Evolutionary conservation across 1,139 yeast genomes (phyloP).

Genomic region (Torulaspora pretoriensis): DNA sequence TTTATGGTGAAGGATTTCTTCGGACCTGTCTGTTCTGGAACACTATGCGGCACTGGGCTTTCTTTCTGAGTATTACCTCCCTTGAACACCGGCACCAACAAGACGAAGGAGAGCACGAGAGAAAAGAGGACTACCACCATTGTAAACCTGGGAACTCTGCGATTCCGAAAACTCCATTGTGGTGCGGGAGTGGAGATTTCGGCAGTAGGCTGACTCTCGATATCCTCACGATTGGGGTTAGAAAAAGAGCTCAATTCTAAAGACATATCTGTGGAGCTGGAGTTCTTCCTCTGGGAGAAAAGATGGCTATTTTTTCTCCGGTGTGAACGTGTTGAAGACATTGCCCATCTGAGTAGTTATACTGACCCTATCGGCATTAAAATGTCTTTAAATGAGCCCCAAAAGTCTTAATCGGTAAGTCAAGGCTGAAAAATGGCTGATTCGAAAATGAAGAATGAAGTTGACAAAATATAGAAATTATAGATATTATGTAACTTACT

Average conservation of each 20-base stretch:
- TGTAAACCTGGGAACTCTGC: conserved; percentile 2
- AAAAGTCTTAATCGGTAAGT: background rate
- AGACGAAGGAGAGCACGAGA: conserved; percentile 1
- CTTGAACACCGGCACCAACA: conserved; percentile 4
- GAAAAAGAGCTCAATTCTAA: conserved; percentile 9
- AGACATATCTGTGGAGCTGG: conserved; percentile 15
- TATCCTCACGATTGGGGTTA: conserved; percentile 2
- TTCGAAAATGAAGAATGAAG: background rate
- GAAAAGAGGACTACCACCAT: conserved; percentile 1
- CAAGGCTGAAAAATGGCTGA: background rate
- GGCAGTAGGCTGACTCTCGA: conserved; percentile 7
- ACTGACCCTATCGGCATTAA: no score
- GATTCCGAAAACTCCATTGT: conserved; percentile 3
- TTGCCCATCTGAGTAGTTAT: background rate
- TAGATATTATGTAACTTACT: conserved; percentile 19
- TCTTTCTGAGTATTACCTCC: background rate
- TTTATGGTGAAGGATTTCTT: conserved; percentile 24
- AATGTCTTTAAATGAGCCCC: background rate
- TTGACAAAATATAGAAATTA: background rate
- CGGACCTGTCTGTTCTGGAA: background rate
- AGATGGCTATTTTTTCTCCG: conserved; percentile 19
- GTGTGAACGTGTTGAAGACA: conserved; percentile 16
- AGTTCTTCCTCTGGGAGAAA: conserved; percentile 16
- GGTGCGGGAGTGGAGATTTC: background rate
- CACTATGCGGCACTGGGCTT: background rate